phyloP scores from a whole-genome alignment of 2,329 filamentous ascomycete genomes.

The Penicillium sp. region DNA sequence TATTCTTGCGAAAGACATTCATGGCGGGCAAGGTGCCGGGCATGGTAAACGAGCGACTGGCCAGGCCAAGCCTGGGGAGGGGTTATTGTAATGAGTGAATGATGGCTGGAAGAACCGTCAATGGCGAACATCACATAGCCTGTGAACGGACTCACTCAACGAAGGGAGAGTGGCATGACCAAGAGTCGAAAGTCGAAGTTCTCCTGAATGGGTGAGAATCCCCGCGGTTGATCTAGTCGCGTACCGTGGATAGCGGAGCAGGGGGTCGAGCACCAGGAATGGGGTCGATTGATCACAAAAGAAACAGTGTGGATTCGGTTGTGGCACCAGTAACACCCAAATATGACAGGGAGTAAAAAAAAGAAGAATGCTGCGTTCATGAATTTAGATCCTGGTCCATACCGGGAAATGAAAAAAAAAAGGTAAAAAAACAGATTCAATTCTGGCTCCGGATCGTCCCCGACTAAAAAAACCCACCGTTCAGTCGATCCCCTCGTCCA shows the following conservation, averaged over 20 bases:
- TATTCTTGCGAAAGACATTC: constrained; percentile 41
- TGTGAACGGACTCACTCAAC: too few species aligned
- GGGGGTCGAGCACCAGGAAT: constrained; percentile 9
- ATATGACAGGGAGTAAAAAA: constrained; percentile 3
- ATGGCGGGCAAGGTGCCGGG: constrained; percentile 21
- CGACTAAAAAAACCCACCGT: constrained; percentile 14
- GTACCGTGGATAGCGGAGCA: constrained; percentile 7
- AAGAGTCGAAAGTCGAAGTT: constrained; percentile 6
- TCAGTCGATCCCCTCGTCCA: constrained; percentile 12
- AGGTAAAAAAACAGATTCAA: not conserved
- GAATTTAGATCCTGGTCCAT: too few species aligned
- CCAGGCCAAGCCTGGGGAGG: not conserved
- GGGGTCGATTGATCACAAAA: constrained; percentile 15
- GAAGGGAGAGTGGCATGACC: constrained; percentile 19
- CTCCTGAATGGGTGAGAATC: constrained; percentile 6
- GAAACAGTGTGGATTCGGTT: constrained; percentile 3
- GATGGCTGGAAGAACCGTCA: too few species aligned
- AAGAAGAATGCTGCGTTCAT: constrained; percentile 1
- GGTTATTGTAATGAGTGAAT: too few species aligned
- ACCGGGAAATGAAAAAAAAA: not conserved
- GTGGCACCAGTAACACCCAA: not conserved
- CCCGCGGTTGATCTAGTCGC: constrained; percentile 11
- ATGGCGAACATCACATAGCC: too few species aligned
- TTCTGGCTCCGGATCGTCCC: constrained; percentile 1
- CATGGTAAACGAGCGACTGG: constrained; percentile 5